Evolutionary conservation across 192 early-diverging fungal species (phyloP), one percentile per base, ranked within the genome.

Genomic region (Coemansia sp.): DNA sequence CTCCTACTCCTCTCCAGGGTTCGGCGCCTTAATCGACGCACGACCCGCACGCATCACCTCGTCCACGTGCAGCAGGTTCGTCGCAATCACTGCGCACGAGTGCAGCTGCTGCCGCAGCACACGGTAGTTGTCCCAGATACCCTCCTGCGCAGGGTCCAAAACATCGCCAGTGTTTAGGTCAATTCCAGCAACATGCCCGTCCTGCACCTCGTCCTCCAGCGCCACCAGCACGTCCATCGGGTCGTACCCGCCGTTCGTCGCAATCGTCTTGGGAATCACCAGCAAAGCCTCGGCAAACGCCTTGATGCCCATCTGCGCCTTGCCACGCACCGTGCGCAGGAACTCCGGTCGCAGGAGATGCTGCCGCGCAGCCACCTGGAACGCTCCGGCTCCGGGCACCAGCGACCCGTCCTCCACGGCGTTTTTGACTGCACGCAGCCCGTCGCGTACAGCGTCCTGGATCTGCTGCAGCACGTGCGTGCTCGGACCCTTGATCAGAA

Each of bases 81-180:
- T 91, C 4, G 94, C 94, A 78, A 99, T 97, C n/a, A 97, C 95
- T 41, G 97, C 84, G 58, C 90, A 93, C 65, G 93, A 96, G 71
- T 98, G 91, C 51, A 99, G 82, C 91, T 97, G 88, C 72, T 98
- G 92, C 33, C 94, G 84, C 57, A 93, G 82, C 42, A 99, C 97
- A 41, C 95, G 89, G 83, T 98, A 98, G 82, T 98, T 98, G 73
- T 98, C 94, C 91, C 91, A 97, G 55, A 99, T 92, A 44, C 97
- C 97, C 69, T 97, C 92, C 39, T 86, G 69, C 47, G 83, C 73
- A 2, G 97, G 97, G 61, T 99, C 94, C 69, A 94, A 69, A 27
- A 92, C 88, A 66, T 96, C 94, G 37, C 97, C 95, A 0, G 93
- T 94, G 52, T 87, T 87, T 58, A 99, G 84, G 69, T 99, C 95